A percentile compares a stretch with the other conserved stretches of the same genome.
phyloP scores from a whole-genome alignment of 805 yeast genomes.

The Myxozyma vanderwaltii region DNA sequence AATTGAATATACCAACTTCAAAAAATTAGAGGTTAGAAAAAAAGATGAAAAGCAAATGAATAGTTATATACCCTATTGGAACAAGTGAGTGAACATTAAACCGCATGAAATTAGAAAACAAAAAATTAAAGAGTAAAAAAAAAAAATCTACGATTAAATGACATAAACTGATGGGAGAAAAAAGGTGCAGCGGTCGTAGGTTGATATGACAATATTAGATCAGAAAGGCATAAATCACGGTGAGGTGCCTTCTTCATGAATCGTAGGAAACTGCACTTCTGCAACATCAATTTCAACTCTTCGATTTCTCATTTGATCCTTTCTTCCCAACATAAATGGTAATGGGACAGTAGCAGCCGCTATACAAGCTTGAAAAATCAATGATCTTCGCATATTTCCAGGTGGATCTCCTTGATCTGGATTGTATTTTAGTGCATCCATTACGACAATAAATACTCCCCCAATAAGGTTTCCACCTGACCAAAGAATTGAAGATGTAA shows the following conservation, averaged over 20 bases:
- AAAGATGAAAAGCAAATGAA: no score
- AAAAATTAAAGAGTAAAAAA: no score
- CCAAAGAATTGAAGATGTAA: conserved; percentile 41
- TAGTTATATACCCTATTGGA: no score
- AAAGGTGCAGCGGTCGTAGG: no score
- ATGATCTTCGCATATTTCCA: conserved; percentile 41
- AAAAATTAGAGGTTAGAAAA: no score
- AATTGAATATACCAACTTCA: no score
- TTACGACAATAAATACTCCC: conserved; percentile 41
- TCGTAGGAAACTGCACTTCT: neutral
- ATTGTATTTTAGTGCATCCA: conserved; percentile 40
- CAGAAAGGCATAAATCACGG: neutral
- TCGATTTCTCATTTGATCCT: conserved; percentile 16
- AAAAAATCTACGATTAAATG: no score
- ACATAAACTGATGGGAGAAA: no score
- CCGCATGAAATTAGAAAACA: no score
- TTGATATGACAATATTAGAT: neutral
- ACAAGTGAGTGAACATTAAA: no score
- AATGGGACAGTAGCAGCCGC: conserved; percentile 39
- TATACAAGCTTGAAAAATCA: conserved; percentile 42
- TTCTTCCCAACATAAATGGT: conserved; percentile 26
- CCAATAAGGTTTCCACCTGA: conserved; percentile 42
- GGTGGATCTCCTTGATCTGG: conserved; percentile 40
- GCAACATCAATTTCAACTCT: conserved; percentile 23
- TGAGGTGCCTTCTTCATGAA: neutral